Base-by-base conservation (phyloP, 148 eudicot species). In the Silene uniflora region DNA sequence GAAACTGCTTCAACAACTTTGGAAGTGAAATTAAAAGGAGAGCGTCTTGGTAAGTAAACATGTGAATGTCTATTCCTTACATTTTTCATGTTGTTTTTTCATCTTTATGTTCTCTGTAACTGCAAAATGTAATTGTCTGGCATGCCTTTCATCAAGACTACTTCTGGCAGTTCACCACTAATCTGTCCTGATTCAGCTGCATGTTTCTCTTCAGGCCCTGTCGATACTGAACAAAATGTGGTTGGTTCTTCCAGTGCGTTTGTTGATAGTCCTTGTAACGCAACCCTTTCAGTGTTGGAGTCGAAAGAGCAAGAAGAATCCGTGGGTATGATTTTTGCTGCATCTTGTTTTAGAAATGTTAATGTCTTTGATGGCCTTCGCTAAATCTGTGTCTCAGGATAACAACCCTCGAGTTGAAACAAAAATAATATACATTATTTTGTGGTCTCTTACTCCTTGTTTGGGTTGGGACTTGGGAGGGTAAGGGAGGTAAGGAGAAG, bases 171-270 rank as follows among this genome's bases (percentile, higher is more conserved):
- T 49, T 49, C 3, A 16, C 10, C 55, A 11, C 1, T 23, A 24
- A 35, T 39, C 10, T n/a, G 13, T 46, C 8, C 72, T 7, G 10
- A 63, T 46, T 54, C 32, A 60, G 5, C 56, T 52, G 17, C 17
- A 0, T 52, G 47, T 66, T 75, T 6, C 16, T 68, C 6, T 52
- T 25, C 77, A 75, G 77, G 39, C 29, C 18, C 71, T 75, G 61
- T 49, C 52, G 35, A 75, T 16, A 42, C 77, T 66, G 63, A 54
- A 52, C 46, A 18, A 17, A 7, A 66, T 27, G 13, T 59, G 42
- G 25, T 59, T 27, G 74, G 24, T 54, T 19, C 61, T 54, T 71
- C 44, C 17, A 44, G 25, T 63, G 42, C 42, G 19, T 42, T 39
- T 62, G 6, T 47, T 39, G 35, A 16, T 52, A 52, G 14, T 52